phyloP scores from a whole-genome alignment of 192 early-diverging fungal species.

The Mortierella alpina region DNA sequence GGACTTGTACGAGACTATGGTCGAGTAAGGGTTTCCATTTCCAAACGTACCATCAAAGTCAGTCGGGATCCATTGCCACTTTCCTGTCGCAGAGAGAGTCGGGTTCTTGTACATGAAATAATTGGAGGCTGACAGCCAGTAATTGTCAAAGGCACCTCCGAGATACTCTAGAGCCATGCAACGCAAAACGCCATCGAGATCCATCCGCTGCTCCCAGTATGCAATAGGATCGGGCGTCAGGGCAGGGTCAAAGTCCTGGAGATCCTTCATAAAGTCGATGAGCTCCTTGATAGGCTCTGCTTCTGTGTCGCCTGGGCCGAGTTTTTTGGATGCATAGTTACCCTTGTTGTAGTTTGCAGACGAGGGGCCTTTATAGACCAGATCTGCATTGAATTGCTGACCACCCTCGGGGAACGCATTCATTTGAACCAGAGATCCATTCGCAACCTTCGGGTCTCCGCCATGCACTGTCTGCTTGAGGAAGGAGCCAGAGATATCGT shows the following conservation, averaged over 20 bases:
- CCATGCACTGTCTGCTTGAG: slow-evolving; percentile 47
- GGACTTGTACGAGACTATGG: slow-evolving; percentile 15
- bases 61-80: slow-evolving; percentile 51
- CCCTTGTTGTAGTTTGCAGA: slow-evolving; percentile 21
- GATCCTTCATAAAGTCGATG: slow-evolving; percentile 52
- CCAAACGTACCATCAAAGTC: slow-evolving; percentile 58
- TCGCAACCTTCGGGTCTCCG: not conserved
- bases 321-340: slow-evolving; percentile 9
- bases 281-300: slow-evolving; percentile 28
- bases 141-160: slow-evolving; percentile 50
- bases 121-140: slow-evolving; percentile 43
- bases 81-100: slow-evolving; percentile 12
- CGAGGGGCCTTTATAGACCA: slow-evolving; percentile 44
- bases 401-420: slow-evolving; percentile 26
- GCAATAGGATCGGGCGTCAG: slow-evolving; percentile 13
- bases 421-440: slow-evolving; percentile 40
- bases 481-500: slow-evolving; percentile 57
- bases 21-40: slow-evolving; percentile 31
- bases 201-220: slow-evolving; percentile 39
- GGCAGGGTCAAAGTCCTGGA: slow-evolving; percentile 29
- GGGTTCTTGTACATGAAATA: slow-evolving; percentile 50
- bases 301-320: slow-evolving; percentile 5
- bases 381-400: slow-evolving; percentile 33
- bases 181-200: slow-evolving; percentile 47
- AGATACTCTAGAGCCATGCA: slow-evolving; percentile 56